Evolutionary conservation across 176 grass and related monocot species (phyloP).

Genomic region (Avena eriantha): DNA sequence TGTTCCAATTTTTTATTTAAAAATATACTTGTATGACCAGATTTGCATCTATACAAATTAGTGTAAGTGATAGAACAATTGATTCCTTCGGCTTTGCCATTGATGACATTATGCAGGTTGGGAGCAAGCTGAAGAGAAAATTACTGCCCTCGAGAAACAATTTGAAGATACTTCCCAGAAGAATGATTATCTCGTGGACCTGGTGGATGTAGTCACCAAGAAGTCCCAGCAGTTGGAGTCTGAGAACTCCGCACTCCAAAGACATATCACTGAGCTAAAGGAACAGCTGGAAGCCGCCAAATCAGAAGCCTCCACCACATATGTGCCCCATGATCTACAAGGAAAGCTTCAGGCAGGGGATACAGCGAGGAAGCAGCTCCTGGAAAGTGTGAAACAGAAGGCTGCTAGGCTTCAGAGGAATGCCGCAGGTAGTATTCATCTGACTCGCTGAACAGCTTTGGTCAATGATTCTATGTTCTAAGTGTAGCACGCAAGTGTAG

Average conservation of each 20-base stretch:
- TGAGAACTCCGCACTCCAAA: conserved; percentile 54
- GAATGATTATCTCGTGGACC: conserved; percentile 74
- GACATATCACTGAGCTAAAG: conserved; percentile 58
- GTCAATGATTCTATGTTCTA: conserved; percentile 43
- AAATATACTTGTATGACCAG: background rate
- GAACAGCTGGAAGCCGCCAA: conserved; percentile 49
- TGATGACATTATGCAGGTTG: conserved; percentile 58
- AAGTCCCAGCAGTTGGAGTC: conserved; percentile 52
- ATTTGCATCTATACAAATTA: conserved; percentile 22
- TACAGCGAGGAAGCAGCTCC: conserved; percentile 77
- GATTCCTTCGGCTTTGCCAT: conserved; percentile 4
- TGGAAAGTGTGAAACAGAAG: conserved; percentile 71
- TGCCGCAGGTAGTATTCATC: conserved; percentile 59
- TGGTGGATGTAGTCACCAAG: conserved; percentile 52
- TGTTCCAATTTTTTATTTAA: background rate
- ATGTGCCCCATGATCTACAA: conserved; percentile 45
- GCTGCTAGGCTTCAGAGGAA: conserved; percentile 73
- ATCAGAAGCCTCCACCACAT: conserved; percentile 43
- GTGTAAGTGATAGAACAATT: background rate
- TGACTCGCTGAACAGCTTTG: conserved; percentile 41
- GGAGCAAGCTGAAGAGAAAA: conserved; percentile 85
- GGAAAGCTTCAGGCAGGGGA: conserved; percentile 69
- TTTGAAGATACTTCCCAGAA: conserved; percentile 73
- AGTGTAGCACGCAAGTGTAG: conserved; percentile 49
- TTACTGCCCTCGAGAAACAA: conserved; percentile 60